Conservation (phyloP, 768 basidiomycete species). For the Favolaschia claudopus region DNA sequence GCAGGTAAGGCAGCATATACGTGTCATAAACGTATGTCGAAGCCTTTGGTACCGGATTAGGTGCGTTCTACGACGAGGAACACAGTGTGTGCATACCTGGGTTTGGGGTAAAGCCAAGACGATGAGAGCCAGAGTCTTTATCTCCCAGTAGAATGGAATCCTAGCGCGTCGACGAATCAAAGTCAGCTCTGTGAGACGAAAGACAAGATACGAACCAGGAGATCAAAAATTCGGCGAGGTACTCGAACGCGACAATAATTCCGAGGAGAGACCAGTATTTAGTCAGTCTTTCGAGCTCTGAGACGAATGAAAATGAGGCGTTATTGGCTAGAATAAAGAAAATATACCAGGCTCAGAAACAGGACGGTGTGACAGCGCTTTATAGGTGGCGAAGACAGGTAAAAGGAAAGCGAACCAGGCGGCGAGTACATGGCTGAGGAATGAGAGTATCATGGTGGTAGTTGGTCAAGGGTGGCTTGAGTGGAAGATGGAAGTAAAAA, state of each 20-base stretch:
- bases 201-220: slow-evolving; percentile 56
- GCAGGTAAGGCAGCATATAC: slow-evolving; percentile 68
- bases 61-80: background rate
- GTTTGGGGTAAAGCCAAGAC: slow-evolving; percentile 76
- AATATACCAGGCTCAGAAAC: slow-evolving; percentile 50
- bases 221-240: slow-evolving; percentile 67
- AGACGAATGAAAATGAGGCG: background rate
- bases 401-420: slow-evolving; percentile 55
- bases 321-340: background rate
- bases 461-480: background rate
- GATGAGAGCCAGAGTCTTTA: slow-evolving; percentile 71
- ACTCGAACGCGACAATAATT: slow-evolving; percentile 66
- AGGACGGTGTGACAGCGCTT: slow-evolving; percentile 64
- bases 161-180: slow-evolving; percentile 43
- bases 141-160: slow-evolving; percentile 82
- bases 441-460: background rate
- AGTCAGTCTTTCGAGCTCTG: slow-evolving; percentile 57
- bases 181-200: slow-evolving; percentile 12
- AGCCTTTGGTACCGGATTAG: slow-evolving; percentile 54
- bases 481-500: background rate
- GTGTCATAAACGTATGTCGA: slow-evolving; percentile 69
- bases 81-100: slow-evolving; percentile 50
- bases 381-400: slow-evolving; percentile 72
- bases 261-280: slow-evolving; percentile 74
- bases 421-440: slow-evolving; percentile 40